Evolutionary conservation across 306 rosid genomes (phyloP), one percentile per base, ranked within the genome.

Genomic region (Alnus rubra): DNA sequence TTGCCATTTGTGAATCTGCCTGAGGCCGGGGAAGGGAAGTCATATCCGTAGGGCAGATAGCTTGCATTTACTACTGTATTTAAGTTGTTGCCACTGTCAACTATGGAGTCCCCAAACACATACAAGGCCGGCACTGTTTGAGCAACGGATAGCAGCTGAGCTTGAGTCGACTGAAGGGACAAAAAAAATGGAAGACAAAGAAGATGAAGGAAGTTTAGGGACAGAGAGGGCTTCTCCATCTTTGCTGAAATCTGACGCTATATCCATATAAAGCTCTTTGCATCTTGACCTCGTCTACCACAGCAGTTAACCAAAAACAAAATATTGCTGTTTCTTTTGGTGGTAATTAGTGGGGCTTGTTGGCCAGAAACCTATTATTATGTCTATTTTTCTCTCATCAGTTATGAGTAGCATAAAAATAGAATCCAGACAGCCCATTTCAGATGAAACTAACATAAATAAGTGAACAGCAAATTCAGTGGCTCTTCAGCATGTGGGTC

Each of bases 1-100:
- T 65, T 3, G 7, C 71, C 71, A 65, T 65, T 65, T 31, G 71
- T 30, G 42, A 65, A 65, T 65, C 71, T 35, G n/a, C 71, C 71
- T 30, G 47, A 65, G 47, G 71, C 47, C 0, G 9, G 12, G 42
- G 7, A 2, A 10, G 45, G 47, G 9, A 65, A 30, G 4, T 65
- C 71, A 65, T 9, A 65, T 37, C 47, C 47, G 11, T 65, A 65
- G 18, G 71, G 48, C 71, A 33, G 10, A 35, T 65, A 65, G 18
- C 9, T 37, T 9, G 71, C 71, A 2, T 65, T 65, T 9, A 65
- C 8, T 31, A 7, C 0, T 3, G 18, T 65, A 37, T 23, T 23
- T 12, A 65, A 14, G 12, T 35, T 30, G 47, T 31, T 31, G 42
- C 47, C 48, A 35, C 71, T 65, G 18, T 65, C 47, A 33, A 65